phyloP scores from a whole-genome alignment of 805 yeast species.

The Helenozyma baotianmanensis region DNA sequence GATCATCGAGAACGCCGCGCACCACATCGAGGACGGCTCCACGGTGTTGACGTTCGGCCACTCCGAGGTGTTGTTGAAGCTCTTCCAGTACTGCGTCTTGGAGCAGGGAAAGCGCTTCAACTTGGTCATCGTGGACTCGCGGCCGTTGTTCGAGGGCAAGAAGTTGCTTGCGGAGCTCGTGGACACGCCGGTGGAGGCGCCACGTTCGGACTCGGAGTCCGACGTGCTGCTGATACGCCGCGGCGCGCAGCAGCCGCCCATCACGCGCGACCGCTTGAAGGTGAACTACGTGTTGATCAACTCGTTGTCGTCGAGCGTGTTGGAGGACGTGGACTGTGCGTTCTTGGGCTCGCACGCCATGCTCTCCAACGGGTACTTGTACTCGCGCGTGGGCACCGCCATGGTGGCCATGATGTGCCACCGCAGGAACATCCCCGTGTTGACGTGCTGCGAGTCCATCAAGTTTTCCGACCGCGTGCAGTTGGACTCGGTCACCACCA shows the following conservation, averaged over 20 bases:
- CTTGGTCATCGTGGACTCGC: constrained; percentile 84
- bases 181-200: constrained; percentile 23
- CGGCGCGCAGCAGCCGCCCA: constrained; percentile 16
- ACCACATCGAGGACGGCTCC: constrained; percentile 69
- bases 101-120: constrained; percentile 62
- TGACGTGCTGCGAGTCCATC: constrained; percentile 92
- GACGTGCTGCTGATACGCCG: constrained; percentile 15
- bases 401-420: constrained; percentile 88
- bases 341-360: constrained; percentile 96
- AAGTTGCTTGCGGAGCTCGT: constrained; percentile 64
- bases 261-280: constrained; percentile 54
- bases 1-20: constrained; percentile 74
- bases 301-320: constrained; percentile 67
- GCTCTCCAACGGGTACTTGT: constrained; percentile 89
- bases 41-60: constrained; percentile 86
- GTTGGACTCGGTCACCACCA: constrained; percentile 89
- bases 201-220: constrained; percentile 13
- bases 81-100: constrained; percentile 63
- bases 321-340: constrained; percentile 85
- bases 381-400: constrained; percentile 93
- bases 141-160: constrained; percentile 93
- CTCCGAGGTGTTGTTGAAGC: constrained; percentile 73
- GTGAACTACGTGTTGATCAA: constrained; percentile 76
- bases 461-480: constrained; percentile 95
- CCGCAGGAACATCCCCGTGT: constrained; percentile 84